Percentiles rank a stretch among this genome's conserved stretches.
Evolutionary conservation across 2,329 filamentous ascomycete species (phyloP).

Genomic region (Sporothrix phasma): DNA sequence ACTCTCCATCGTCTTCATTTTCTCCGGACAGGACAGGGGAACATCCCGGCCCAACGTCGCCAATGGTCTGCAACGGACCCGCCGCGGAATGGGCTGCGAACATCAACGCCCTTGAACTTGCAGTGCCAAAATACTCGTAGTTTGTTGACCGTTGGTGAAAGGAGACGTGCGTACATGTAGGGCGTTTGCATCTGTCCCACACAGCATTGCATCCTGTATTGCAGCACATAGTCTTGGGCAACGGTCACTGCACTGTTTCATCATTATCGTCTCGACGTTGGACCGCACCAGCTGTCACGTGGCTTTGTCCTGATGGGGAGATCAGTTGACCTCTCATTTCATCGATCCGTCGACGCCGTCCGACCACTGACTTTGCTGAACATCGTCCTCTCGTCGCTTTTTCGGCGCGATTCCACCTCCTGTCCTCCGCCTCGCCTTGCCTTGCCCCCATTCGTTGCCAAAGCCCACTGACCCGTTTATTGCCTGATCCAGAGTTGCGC

Average conservation of each 20-base stretch:
- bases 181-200: background rate
- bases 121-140: too few relatives aligned
- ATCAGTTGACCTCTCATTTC: background rate
- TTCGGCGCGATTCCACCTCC: background rate
- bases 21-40: background rate
- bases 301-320: constrained; percentile 2
- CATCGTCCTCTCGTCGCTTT: background rate
- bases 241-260: background rate
- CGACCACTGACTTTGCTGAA: background rate
- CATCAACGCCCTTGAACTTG: background rate
- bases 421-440: background rate
- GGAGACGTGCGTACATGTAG: background rate
- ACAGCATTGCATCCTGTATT: background rate
- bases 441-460: background rate
- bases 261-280: background rate
- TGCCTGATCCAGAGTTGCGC: constrained; percentile 4
- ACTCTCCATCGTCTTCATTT: background rate
- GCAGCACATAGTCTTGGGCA: background rate
- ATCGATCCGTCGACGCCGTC: background rate
- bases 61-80: background rate
- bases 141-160: background rate
- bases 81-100: background rate
- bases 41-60: background rate
- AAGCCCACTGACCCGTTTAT: background rate
- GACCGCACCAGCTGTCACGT: too few relatives aligned